Percentiles rank a stretch among this genome's conserved stretches.
These are phyloP conservation scores for Petasospora fabianii DNA, from an alignment of 1,139 yeast genomes.

Conservation along the genomic window DNA sequence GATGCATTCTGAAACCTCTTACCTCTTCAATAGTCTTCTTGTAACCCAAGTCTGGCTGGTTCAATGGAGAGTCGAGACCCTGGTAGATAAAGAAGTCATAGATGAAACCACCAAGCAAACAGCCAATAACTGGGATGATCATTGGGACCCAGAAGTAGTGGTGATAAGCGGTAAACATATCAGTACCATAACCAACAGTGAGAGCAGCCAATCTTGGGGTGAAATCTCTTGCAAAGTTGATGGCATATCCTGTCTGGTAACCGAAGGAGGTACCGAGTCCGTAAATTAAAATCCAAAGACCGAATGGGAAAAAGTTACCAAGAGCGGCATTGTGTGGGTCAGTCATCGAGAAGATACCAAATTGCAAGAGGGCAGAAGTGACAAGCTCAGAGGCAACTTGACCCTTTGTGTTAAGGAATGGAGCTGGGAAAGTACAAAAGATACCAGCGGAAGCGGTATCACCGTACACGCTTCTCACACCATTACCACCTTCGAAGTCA, in stretches of 20 bases:
- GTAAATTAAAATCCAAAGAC: conserved; percentile 40
- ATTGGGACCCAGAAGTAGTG: conserved; percentile 51
- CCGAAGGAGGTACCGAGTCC: conserved; percentile 44
- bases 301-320: conserved; percentile 41
- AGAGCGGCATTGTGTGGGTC: conserved; percentile 46
- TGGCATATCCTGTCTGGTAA: conserved; percentile 49
- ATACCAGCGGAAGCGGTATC: conserved; percentile 36
- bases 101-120: conserved; percentile 40
- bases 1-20: conserved; percentile 18
- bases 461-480: conserved; percentile 24
- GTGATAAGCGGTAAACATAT: conserved; percentile 36
- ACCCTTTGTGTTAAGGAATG: conserved; percentile 38
- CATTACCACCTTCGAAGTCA: conserved; percentile 28
- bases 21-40: conserved; percentile 17
- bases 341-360: conserved; percentile 43
- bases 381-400: conserved; percentile 44
- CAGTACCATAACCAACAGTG: conserved; percentile 42
- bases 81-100: conserved; percentile 46
- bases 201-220: conserved; percentile 47
- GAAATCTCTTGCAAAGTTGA: conserved; percentile 50
- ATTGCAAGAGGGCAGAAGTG: conserved; percentile 40
- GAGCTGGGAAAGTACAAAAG: conserved; percentile 43
- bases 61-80: conserved; percentile 46
- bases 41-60: conserved; percentile 35
- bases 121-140: conserved; percentile 43